Base-by-base conservation (phyloP, 768 basidiomycete genomes). In the Mycena rebaudengoi region DNA sequence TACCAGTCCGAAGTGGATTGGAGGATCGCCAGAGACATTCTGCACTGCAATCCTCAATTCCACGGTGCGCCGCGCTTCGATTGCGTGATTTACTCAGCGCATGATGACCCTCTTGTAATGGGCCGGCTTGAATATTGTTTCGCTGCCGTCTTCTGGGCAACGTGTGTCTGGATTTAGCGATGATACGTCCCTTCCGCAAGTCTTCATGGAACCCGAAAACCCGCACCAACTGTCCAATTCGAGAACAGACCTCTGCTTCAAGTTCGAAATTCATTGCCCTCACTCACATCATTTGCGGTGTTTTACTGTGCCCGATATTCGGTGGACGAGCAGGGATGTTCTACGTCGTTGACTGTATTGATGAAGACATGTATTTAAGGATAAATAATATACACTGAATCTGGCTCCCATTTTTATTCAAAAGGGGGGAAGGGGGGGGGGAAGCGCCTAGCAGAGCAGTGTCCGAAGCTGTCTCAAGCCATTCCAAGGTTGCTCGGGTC, bases 1-100 rank as follows among this genome's bases (percentile, higher is more conserved):
- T 56, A 45, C 16, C 41, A 43, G 20, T 56, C 55, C n/a, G 25
- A 25, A n/a, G 43, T 56, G 7, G 55, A 56, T 26, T 56, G 55
- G 55, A 33, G 12, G 13, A 20, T 16, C 20, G 32, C 20, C 12
- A 12, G 43, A 18, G 55, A 57, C n/a, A 57, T 57, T 23, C 32
- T 57, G 18, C 30, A 44, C 6, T 46, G 44, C 44, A 57, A 57
- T 33, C 45, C 55, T 4, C 6, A 11, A 1, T 57, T 46, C 28
- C 55, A 57, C 21, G 21, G 20, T 10, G 5, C 4, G 3, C 55
- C 55, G 7, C 44, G 44, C 4, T 57, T 23, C 32, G 35, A 45
- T 35, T 57, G 41, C 20, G 23, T 56, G 1, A 43, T 56, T 1
- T 56, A 45, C 54, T 18, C n/a, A 13, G 16, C 54, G 12, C 21